Evolutionary conservation across 345 rosid species (phyloP).

Genomic region (Euphorbia peplus): DNA sequence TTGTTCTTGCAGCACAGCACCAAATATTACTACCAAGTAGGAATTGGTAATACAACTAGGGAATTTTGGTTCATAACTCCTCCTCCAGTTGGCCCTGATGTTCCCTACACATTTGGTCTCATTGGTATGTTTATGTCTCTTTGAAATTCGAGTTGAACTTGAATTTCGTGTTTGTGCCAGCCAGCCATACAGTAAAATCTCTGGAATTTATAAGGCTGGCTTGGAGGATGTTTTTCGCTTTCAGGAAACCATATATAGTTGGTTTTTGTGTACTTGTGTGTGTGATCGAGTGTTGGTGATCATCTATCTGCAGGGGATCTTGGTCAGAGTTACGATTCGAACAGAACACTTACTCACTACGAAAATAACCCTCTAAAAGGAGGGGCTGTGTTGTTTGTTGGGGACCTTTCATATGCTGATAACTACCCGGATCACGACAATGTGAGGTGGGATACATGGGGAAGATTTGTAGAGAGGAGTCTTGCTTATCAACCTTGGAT

Average conservation of each 20-base stretch:
- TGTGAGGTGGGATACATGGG: slow-evolving; percentile 90
- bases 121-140: slow-evolving; percentile 40
- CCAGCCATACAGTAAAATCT: too few species aligned
- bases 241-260: background rate
- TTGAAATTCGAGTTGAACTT: background rate
- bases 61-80: slow-evolving; percentile 52
- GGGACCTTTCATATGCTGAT: slow-evolving; percentile 93
- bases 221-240: background rate
- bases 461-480: slow-evolving; percentile 78
- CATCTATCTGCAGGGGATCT: slow-evolving; percentile 72
- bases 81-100: slow-evolving; percentile 62
- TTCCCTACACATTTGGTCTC: slow-evolving; percentile 61
- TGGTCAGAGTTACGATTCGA: slow-evolving; percentile 89
- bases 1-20: slow-evolving; percentile 38
- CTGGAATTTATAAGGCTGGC: too few species aligned
- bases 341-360: slow-evolving; percentile 70
- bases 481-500: slow-evolving; percentile 96
- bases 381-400: slow-evolving; percentile 61
- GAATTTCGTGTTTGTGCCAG: too few species aligned
- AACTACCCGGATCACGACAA: slow-evolving; percentile 62
- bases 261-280: background rate
- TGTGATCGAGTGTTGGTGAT: background rate
- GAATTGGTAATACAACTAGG: slow-evolving; percentile 40
- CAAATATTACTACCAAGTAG: slow-evolving; percentile 51
- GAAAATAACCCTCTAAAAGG: slow-evolving; percentile 66